phyloP scores from a whole-genome alignment of 2,329 filamentous ascomycete species.

The Pseudogymnoascus sp. region DNA sequence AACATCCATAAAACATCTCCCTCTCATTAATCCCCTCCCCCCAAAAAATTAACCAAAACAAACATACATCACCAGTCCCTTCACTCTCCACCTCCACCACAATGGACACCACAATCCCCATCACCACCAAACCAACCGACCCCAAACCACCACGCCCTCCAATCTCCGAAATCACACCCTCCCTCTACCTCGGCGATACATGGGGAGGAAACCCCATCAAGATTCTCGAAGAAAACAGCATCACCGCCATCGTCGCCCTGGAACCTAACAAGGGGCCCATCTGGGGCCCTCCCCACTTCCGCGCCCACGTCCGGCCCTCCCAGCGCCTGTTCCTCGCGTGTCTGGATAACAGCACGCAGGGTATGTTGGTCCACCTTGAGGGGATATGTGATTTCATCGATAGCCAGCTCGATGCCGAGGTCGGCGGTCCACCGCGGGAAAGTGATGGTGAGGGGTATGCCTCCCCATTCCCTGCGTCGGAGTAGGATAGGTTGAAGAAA shows the following conservation, averaged over 20 bases:
- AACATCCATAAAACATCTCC: neutral
- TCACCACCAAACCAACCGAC: neutral
- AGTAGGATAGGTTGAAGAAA: neutral
- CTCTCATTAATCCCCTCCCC: neutral
- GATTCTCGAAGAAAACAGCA: neutral
- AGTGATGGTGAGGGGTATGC: neutral
- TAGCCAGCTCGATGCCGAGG: neutral
- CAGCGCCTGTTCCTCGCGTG: conserved; percentile 12
- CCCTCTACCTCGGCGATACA: neutral
- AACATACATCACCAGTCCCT: neutral
- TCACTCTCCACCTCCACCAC: neutral
- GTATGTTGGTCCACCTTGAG: conserved; percentile 11
- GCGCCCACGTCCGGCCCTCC: neutral
- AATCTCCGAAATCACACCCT: neutral
- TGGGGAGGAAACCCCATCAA: neutral
- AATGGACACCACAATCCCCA: neutral
- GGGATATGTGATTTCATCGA: conserved; percentile 21
- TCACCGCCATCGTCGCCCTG: neutral
- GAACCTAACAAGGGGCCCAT: too few relatives aligned
- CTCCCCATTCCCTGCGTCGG: neutral
- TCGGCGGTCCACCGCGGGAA: neutral
- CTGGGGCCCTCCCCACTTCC: too few relatives aligned
- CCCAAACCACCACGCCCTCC: neutral
- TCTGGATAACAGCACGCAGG: conserved; percentile 12
- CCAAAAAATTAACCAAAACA: neutral